phyloP scores from a whole-genome alignment of 2,329 filamentous ascomycete species.

The Chalaropsis thielavioides region DNA sequence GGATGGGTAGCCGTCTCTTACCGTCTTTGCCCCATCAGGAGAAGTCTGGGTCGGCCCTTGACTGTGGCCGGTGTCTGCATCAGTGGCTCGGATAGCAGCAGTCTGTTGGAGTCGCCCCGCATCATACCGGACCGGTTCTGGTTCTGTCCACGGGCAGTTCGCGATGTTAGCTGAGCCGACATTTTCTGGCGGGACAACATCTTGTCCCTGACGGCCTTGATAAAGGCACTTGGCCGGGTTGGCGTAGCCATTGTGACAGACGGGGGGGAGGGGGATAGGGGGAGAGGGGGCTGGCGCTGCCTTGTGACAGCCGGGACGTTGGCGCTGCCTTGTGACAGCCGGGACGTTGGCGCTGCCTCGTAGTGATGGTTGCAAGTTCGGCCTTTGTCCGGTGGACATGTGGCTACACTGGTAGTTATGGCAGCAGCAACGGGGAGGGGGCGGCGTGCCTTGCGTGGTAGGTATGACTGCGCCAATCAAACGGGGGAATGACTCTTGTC shows the following conservation, averaged over 20 bases:
- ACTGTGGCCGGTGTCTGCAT: conserved; percentile 23
- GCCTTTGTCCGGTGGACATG: background rate
- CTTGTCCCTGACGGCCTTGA: background rate
- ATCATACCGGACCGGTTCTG: conserved; percentile 35
- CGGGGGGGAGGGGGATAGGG: too few species aligned
- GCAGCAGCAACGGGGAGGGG: background rate
- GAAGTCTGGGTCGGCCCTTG: conserved; percentile 64
- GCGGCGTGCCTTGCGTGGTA: background rate
- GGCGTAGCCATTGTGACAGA: background rate
- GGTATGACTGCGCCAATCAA: background rate
- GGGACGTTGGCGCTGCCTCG: background rate
- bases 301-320: too few species aligned
- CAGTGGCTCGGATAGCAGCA: conserved; percentile 31
- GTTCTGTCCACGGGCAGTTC: conserved; percentile 40
- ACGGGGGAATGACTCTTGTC: background rate
- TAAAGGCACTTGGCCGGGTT: background rate
- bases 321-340: background rate
- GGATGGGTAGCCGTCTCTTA: conserved; percentile 29
- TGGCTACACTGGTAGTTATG: background rate
- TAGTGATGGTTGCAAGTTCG: background rate
- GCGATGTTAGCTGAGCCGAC: conserved; percentile 18
- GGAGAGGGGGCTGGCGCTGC: background rate
- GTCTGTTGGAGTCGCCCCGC: conserved; percentile 33
- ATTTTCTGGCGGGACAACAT: conserved; percentile 7
- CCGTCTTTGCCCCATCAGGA: conserved; percentile 94